phyloP scores from a whole-genome alignment of 108 stramenopile species.

The Pelagomonas calceolata region DNA sequence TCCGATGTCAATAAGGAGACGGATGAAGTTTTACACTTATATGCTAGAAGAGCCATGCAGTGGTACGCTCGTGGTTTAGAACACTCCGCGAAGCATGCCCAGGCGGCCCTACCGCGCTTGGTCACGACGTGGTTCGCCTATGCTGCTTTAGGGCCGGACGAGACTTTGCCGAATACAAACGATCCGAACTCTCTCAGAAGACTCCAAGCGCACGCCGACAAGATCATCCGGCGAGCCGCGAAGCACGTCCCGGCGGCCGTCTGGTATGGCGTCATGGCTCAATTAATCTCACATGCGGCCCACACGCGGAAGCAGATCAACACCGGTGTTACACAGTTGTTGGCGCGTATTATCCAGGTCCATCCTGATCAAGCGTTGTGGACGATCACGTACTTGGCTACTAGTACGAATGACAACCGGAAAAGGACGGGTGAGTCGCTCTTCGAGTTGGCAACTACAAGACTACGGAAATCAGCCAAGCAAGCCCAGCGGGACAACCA shows the following conservation, averaged over 20 bases:
- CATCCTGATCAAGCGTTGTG: not conserved
- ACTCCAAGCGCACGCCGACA: not conserved
- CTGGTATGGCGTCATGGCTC: slow-evolving; percentile 72
- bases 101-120: slow-evolving; percentile 69
- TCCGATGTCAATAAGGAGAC: not conserved
- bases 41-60: slow-evolving; percentile 31
- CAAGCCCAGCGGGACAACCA: too few relatives aligned
- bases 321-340: not conserved
- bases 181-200: not conserved
- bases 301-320: slow-evolving; percentile 14
- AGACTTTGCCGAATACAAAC: too few relatives aligned
- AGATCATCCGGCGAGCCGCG: not conserved
- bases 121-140: slow-evolving; percentile 77
- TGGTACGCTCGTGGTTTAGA: slow-evolving; percentile 57
- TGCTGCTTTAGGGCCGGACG: slow-evolving; percentile 28
- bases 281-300: slow-evolving; percentile 57
- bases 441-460: too few relatives aligned
- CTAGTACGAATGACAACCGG: too few relatives aligned
- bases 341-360: not conserved
- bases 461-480: too few relatives aligned
- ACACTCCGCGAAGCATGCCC: slow-evolving; percentile 61
- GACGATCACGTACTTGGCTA: not conserved
- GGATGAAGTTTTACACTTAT: not conserved
- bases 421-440: too few relatives aligned
- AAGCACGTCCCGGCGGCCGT: slow-evolving; percentile 43